phyloP scores from a whole-genome alignment of 2,329 filamentous ascomycete genomes.

The Pseudogymnoascus sp. region DNA sequence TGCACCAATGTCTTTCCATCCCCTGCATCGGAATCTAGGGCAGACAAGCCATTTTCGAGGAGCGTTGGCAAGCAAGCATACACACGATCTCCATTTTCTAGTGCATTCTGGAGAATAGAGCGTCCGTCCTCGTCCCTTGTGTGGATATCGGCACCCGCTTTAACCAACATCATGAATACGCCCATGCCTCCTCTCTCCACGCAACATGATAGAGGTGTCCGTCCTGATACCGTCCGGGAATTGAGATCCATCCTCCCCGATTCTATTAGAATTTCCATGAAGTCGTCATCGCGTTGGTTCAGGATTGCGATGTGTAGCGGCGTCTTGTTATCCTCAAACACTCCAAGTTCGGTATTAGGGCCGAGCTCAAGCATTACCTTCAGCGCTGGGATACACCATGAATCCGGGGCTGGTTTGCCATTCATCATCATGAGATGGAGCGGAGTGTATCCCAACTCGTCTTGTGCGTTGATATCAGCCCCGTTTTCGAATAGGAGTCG shows the following conservation, averaged over 20 bases:
- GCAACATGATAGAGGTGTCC: not conserved
- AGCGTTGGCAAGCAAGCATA: not conserved
- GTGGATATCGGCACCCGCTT: not conserved
- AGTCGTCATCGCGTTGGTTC: not conserved
- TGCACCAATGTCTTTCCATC: not conserved
- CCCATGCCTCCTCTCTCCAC: not conserved
- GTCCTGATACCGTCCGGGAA: not conserved
- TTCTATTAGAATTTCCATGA: not conserved
- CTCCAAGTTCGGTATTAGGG: not conserved
- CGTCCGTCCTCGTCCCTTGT: not conserved
- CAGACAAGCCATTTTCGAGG: not conserved
- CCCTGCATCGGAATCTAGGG: not conserved
- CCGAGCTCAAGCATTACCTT: not conserved
- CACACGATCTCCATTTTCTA: not conserved
- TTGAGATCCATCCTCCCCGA: not conserved
- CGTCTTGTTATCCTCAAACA: not conserved
- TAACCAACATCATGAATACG: not conserved
- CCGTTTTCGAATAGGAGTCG: not conserved
- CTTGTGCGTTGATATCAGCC: not conserved
- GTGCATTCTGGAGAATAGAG: not conserved
- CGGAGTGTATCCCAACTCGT: not conserved
- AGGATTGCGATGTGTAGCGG: not conserved
- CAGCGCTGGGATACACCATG: not conserved
- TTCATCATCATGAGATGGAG: not conserved
- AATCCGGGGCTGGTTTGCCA: not conserved